These are phyloP conservation scores for Dalechampia spathulata DNA, from an alignment of 441 rosid genomes.

Conservation along the genomic window DNA sequence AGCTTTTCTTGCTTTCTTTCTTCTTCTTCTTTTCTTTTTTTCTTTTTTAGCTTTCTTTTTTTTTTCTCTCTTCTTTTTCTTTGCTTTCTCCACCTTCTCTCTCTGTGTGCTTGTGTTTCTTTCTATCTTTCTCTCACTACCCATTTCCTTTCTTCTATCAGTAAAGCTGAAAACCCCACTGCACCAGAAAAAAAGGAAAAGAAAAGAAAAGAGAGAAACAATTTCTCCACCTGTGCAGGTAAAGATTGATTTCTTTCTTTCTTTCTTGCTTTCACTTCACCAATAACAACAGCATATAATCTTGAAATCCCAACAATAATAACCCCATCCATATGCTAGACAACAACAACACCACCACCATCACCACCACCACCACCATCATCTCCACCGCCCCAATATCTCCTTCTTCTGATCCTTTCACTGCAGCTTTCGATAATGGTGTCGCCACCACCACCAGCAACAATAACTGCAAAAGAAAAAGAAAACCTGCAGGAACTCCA, in stretches of 20 bases:
- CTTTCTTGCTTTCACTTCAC: slow-evolving; percentile 20
- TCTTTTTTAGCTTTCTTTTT: too few relatives aligned
- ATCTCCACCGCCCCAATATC: slow-evolving; percentile 17
- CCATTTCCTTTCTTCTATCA: slow-evolving; percentile 31
- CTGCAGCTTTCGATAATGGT: slow-evolving; percentile 45
- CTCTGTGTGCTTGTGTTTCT: slow-evolving; percentile 17
- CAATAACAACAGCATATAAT: slow-evolving; percentile 23
- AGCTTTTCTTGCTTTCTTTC: too few relatives aligned
- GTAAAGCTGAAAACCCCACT: slow-evolving; percentile 68
- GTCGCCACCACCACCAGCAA: slow-evolving; percentile 19
- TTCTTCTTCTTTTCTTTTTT: too few relatives aligned
- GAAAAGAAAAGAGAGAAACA: background rate
- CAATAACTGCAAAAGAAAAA: too few relatives aligned
- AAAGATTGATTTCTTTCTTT: slow-evolving; percentile 27
- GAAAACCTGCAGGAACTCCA: slow-evolving; percentile 94
- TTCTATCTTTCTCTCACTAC: slow-evolving; percentile 19
- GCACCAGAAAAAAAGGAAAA: too few relatives aligned
- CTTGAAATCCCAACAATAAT: slow-evolving; percentile 10
- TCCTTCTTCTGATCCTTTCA: slow-evolving; percentile 45
- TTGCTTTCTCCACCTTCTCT: slow-evolving; percentile 17
- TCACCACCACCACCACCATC: slow-evolving; percentile 20
- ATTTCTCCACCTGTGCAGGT: slow-evolving; percentile 21
- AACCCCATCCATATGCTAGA: slow-evolving; percentile 33
- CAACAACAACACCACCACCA: slow-evolving; percentile 20
- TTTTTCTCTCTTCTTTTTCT: too few relatives aligned